Conservation (phyloP, 1,284 basidiomycete genomes). For the Clitocybe nebularis region DNA sequence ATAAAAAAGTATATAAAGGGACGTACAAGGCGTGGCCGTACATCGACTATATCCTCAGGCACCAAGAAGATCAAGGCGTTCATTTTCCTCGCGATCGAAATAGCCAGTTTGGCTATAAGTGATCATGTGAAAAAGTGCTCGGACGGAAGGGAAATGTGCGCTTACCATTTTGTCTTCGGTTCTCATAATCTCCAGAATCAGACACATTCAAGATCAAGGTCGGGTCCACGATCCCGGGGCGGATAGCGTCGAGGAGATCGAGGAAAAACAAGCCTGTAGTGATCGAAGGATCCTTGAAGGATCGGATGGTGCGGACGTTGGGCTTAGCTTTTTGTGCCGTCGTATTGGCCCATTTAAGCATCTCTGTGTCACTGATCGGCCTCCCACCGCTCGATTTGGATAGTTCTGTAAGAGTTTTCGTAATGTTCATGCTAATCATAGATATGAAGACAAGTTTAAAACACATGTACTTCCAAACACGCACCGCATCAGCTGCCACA, state of each 20-base stretch:
- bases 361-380: constrained; percentile 87
- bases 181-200: constrained; percentile 78
- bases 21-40: constrained; percentile 78
- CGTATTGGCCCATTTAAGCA: constrained; percentile 94
- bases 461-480: constrained; percentile 18
- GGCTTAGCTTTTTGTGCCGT: constrained; percentile 75
- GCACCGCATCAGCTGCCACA: constrained; percentile 96
- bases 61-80: constrained; percentile 97
- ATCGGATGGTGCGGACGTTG: constrained; percentile 72
- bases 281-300: constrained; percentile 93
- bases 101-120: constrained; percentile 83
- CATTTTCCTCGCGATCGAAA: constrained; percentile 97
- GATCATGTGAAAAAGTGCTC: not conserved
- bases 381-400: constrained; percentile 71
- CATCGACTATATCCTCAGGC: constrained; percentile 92
- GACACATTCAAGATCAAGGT: constrained; percentile 65
- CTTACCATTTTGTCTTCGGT: constrained; percentile 86
- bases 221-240: constrained; percentile 95
- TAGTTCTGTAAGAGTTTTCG: constrained; percentile 83
- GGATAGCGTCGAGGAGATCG: constrained; percentile 86
- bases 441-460: not conserved
- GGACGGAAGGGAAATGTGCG: constrained; percentile 21
- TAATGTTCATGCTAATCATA: constrained; percentile 73
- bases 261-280: constrained; percentile 93
- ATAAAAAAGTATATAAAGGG: not conserved